Conservation (phyloP, 2,329 filamentous ascomycete genomes). For the Penicillium sclerotiorum region DNA sequence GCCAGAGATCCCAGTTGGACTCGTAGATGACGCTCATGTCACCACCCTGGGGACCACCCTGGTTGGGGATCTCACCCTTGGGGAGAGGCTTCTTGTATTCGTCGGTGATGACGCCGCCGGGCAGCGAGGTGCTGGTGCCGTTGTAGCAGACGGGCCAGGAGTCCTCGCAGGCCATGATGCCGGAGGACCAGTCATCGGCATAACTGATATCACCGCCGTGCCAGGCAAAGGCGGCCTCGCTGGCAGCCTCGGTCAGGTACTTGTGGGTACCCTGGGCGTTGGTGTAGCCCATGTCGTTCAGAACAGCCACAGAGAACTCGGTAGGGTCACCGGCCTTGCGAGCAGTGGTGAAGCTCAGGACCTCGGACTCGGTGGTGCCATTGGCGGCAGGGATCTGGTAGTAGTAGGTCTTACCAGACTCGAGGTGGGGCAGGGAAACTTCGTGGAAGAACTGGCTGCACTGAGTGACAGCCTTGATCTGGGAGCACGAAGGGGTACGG, state of each 20-base stretch:
- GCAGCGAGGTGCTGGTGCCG: conserved; percentile 47
- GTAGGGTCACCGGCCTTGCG: conserved; percentile 46
- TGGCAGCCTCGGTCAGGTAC: conserved; percentile 44
- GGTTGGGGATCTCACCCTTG: conserved; percentile 48
- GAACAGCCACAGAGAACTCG: conserved; percentile 50
- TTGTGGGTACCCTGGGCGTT: conserved; percentile 54
- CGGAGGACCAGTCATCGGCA: conserved; percentile 55
- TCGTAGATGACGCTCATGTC: conserved; percentile 56
- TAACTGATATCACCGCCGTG: conserved; percentile 57
- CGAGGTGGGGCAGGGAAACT: conserved; percentile 47
- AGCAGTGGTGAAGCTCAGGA: conserved; percentile 52
- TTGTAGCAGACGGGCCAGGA: conserved; percentile 58
- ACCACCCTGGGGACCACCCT: conserved; percentile 52
- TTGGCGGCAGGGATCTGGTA: conserved; percentile 55
- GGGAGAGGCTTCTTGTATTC: conserved; percentile 52
- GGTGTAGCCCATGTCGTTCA: conserved; percentile 60
- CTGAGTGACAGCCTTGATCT: conserved; percentile 48
- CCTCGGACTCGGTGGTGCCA: conserved; percentile 52
- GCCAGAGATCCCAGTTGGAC: conserved; percentile 57
- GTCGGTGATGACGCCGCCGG: conserved; percentile 39
- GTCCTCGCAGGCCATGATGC: conserved; percentile 53
- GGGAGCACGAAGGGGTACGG: conserved; percentile 55
- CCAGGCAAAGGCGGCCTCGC: conserved; percentile 55
- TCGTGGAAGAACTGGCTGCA: conserved; percentile 58
- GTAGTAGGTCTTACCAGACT: conserved; percentile 53